Percentiles rank a stretch among this genome's conserved stretches.
Conservation (phyloP, 768 basidiomycete genomes). For the Auricularia cornea region DNA sequence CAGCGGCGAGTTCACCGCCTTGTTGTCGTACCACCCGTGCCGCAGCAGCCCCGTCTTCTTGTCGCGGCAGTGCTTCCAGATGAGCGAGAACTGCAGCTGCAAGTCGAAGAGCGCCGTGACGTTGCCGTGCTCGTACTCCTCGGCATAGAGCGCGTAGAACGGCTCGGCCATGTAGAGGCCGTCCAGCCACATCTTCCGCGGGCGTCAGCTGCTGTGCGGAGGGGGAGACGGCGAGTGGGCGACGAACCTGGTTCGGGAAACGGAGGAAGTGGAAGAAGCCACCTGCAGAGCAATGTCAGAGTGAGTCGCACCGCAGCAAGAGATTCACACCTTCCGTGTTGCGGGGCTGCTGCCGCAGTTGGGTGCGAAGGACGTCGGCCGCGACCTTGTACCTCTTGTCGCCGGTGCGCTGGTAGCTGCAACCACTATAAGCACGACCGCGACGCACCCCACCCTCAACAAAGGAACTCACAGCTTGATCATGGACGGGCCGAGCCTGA, state of each 20-base stretch:
- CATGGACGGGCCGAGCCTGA: slow-evolving; percentile 32
- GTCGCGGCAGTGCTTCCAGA: slow-evolving; percentile 37
- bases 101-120: slow-evolving; percentile 35
- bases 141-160: slow-evolving; percentile 35
- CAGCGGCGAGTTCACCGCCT: slow-evolving; percentile 13
- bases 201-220: too few relatives aligned
- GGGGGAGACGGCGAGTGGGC: too few relatives aligned
- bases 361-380: slow-evolving; percentile 31
- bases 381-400: slow-evolving; percentile 35
- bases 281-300: background rate
- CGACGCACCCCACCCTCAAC: background rate
- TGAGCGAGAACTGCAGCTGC: slow-evolving; percentile 32
- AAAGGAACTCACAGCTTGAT: slow-evolving; percentile 31
- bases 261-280: background rate
- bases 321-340: slow-evolving; percentile 42
- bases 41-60: slow-evolving; percentile 34
- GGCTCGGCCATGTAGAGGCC: slow-evolving; percentile 41
- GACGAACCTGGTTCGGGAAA: background rate
- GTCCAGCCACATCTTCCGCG: slow-evolving; percentile 35
- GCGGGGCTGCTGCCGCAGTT: slow-evolving; percentile 35
- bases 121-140: slow-evolving; percentile 28
- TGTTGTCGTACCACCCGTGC: slow-evolving; percentile 42
- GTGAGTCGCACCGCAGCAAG: slow-evolving; percentile 34
- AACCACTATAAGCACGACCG: background rate
- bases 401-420: slow-evolving; percentile 29